A percentile compares a stretch with the other conserved stretches of the same genome.
Evolutionary conservation across 495 filamentous ascomycete genomes (phyloP).

Genomic region (Neurospora pannonica): DNA sequence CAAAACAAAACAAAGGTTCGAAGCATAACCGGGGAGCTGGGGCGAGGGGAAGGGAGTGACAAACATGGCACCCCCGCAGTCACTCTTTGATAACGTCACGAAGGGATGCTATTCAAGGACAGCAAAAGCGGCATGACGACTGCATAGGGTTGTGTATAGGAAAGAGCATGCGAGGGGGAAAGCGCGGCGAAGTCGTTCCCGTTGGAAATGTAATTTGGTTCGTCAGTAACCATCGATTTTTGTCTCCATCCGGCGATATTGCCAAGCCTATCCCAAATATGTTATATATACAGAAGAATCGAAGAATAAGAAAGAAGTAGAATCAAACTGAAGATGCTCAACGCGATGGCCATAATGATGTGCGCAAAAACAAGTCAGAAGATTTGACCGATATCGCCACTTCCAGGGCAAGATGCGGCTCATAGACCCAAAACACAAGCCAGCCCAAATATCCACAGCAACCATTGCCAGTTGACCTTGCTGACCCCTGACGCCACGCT

Average conservation of each 20-base stretch:
- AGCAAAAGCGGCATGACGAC: neutral
- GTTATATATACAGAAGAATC: neutral
- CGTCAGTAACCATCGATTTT: neutral
- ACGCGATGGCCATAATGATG: neutral
- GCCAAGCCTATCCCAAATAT: neutral
- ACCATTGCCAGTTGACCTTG: neutral
- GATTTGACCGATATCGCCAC: neutral
- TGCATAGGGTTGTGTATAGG: neutral
- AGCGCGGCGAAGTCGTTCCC: neutral
- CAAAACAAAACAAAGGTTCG: neutral
- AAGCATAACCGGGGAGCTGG: neutral
- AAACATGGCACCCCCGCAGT: neutral
- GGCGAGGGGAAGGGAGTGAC: neutral
- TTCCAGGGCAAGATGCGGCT: neutral
- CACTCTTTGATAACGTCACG: neutral
- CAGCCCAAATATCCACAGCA: neutral
- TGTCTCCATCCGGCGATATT: neutral
- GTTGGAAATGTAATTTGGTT: too few species aligned
- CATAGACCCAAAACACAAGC: neutral
- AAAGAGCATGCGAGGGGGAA: neutral
- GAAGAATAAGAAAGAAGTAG: neutral
- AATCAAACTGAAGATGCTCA: neutral
- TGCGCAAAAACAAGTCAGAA: neutral
- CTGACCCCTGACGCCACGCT: neutral
- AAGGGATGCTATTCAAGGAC: neutral